Evolutionary conservation across 164 flowering plant species (phyloP).

Genomic region (Dillenia suffruticosa): DNA sequence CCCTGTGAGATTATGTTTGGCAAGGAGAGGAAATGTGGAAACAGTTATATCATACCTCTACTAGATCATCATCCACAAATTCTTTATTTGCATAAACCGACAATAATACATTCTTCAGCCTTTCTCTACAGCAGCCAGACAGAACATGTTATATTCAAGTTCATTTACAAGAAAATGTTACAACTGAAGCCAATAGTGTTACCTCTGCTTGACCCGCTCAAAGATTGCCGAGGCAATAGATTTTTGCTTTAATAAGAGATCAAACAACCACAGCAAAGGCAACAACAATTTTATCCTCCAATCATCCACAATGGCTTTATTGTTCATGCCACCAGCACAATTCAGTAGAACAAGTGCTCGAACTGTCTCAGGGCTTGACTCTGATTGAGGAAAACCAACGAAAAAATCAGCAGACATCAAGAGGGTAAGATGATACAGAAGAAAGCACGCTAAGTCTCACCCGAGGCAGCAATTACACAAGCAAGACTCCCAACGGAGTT

Average conservation of each 20-base stretch:
- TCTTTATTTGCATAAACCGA: slow-evolving; percentile 87
- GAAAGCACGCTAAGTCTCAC: slow-evolving; percentile 19
- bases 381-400: slow-evolving; percentile 22
- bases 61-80: slow-evolving; percentile 78
- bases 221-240: slow-evolving; percentile 70
- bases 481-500: slow-evolving; percentile 98
- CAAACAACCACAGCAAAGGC: slow-evolving; percentile 79
- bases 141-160: slow-evolving; percentile 1
- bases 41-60: slow-evolving; percentile 46
- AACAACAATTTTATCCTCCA: slow-evolving; percentile 89
- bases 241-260: slow-evolving; percentile 69
- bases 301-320: slow-evolving; percentile 94
- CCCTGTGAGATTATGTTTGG: not conserved
- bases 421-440: no score
- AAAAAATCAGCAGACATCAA: not conserved
- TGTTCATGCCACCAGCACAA: slow-evolving; percentile 98
- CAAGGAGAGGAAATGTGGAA: no score
- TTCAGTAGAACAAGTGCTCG: slow-evolving; percentile 78
- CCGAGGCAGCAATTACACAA: slow-evolving; percentile 88
- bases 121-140: slow-evolving; percentile 50
- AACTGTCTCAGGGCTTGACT: slow-evolving; percentile 39
- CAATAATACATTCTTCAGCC: slow-evolving; percentile 49
- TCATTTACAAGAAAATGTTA: not conserved
- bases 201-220: slow-evolving; percentile 73
- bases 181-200: not conserved